phyloP scores from a whole-genome alignment of 192 early-diverging fungal genomes.

The Coemansia sp. region DNA sequence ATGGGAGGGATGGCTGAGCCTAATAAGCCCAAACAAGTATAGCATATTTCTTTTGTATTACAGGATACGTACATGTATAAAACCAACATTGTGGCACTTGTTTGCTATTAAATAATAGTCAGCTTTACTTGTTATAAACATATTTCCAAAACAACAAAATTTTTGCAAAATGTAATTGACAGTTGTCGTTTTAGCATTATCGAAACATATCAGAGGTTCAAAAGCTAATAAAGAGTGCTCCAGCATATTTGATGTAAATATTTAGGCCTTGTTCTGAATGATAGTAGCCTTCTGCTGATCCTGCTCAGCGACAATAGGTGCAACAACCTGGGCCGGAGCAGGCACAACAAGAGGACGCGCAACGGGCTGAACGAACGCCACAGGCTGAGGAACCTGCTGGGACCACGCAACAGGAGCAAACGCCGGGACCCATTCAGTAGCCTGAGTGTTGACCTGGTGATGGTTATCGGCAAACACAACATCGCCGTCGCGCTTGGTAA shows the following conservation, averaged over 20 bases:
- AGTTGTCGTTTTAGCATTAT: neutral
- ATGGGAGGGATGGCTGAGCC: constrained; percentile 21
- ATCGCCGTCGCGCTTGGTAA: constrained; percentile 28
- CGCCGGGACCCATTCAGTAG: constrained; percentile 12
- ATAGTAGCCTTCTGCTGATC: constrained; percentile 27
- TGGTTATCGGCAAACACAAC: constrained; percentile 50
- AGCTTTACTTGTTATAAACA: too few species aligned
- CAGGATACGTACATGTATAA: too few species aligned
- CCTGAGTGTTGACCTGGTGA: constrained; percentile 26
- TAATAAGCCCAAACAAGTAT: constrained; percentile 41
- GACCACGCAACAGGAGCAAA: constrained; percentile 8
- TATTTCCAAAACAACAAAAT: too few species aligned
- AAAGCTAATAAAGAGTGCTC: neutral
- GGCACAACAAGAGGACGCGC: neutral
- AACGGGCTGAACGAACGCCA: neutral
- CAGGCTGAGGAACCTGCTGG: constrained; percentile 11
- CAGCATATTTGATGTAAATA: too few species aligned
- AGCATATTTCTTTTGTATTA: neutral
- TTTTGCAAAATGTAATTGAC: too few species aligned
- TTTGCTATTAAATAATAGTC: too few species aligned
- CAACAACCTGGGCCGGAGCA: constrained; percentile 6
- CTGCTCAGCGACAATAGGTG: constrained; percentile 9
- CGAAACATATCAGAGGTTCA: neutral
- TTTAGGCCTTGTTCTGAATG: constrained; percentile 44
- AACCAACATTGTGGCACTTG: too few species aligned